Evolutionary conservation across 2,329 filamentous ascomycete genomes (phyloP).

Genomic region (Trichoderma brevicompactum): DNA sequence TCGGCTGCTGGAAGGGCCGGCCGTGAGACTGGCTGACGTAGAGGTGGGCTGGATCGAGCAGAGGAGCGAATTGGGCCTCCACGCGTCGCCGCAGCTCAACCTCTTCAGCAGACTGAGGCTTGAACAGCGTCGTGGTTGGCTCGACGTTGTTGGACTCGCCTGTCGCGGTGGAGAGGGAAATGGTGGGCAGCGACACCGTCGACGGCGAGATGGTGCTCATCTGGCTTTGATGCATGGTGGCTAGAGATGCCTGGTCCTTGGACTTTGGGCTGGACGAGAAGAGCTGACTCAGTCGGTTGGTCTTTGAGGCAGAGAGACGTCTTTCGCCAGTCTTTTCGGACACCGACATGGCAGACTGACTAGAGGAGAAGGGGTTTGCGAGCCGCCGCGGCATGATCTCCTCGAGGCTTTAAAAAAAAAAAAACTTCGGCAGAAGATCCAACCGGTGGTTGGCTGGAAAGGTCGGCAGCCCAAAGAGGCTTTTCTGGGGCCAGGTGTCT

Average conservation of each 20-base stretch:
- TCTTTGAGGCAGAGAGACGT: slow-evolving; percentile 67
- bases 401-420: slow-evolving; percentile 30
- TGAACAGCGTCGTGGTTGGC: slow-evolving; percentile 78
- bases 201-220: slow-evolving; percentile 68
- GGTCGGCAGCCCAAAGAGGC: slow-evolving; percentile 5
- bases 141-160: slow-evolving; percentile 75
- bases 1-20: slow-evolving; percentile 75
- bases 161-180: slow-evolving; percentile 75
- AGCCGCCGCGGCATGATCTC: slow-evolving; percentile 61
- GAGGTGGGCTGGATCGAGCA: slow-evolving; percentile 78
- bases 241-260: slow-evolving; percentile 69
- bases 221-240: slow-evolving; percentile 65
- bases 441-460: slow-evolving; percentile 11
- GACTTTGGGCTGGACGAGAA: slow-evolving; percentile 81
- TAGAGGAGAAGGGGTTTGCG: slow-evolving; percentile 57
- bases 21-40: slow-evolving; percentile 90
- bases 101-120: slow-evolving; percentile 85
- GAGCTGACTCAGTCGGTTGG: slow-evolving; percentile 78
- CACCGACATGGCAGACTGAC: slow-evolving; percentile 53
- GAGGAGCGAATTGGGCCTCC: slow-evolving; percentile 89
- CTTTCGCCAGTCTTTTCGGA: slow-evolving; percentile 59
- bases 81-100: slow-evolving; percentile 73
- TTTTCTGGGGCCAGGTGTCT: slow-evolving; percentile 3
- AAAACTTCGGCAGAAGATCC: background rate
- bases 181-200: slow-evolving; percentile 81